Percentiles rank a stretch among this genome's conserved stretches.
Evolutionary conservation across 169 alveolate species (phyloP).

Genomic region (Babesia bovis): DNA sequence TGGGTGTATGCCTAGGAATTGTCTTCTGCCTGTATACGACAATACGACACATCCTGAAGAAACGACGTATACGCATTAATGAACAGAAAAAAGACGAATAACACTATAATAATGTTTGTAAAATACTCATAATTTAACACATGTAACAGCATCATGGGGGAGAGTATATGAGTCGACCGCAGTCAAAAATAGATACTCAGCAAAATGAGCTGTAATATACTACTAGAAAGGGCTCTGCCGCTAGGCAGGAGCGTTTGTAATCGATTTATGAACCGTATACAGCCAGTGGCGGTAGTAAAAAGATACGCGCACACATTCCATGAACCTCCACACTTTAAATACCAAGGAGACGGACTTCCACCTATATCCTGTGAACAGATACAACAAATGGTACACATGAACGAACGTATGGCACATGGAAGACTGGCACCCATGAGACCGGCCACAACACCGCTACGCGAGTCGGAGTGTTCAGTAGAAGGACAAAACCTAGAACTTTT

Average conservation of each 20-base stretch:
- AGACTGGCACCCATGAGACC: slow-evolving; percentile 38
- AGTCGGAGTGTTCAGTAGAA: slow-evolving; percentile 32
- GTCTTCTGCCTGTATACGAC: slow-evolving; percentile 6
- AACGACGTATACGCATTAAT: background rate
- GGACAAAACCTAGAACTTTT: slow-evolving; percentile 33
- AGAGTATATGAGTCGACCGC: background rate
- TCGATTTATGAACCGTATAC: background rate
- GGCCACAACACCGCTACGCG: slow-evolving; percentile 25
- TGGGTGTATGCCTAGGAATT: slow-evolving; percentile 40
- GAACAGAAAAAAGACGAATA: background rate
- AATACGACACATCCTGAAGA: background rate
- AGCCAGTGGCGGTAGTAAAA: background rate
- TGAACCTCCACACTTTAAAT: slow-evolving; percentile 64
- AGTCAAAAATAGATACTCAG: slow-evolving; percentile 2
- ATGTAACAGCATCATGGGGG: slow-evolving; percentile 9
- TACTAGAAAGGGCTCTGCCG: background rate
- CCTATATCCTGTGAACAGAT: slow-evolving; percentile 41
- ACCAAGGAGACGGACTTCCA: slow-evolving; percentile 67
- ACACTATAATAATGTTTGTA: too few relatives aligned
- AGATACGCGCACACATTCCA: slow-evolving; percentile 44
- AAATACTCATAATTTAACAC: background rate
- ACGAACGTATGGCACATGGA: slow-evolving; percentile 48
- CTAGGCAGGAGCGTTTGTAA: background rate
- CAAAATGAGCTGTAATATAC: background rate
- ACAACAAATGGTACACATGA: slow-evolving; percentile 59